A percentile compares a stretch with the other conserved stretches of the same genome.
Evolutionary conservation across 305 asterid species (phyloP).

Genomic region (Petunia hybrid): DNA sequence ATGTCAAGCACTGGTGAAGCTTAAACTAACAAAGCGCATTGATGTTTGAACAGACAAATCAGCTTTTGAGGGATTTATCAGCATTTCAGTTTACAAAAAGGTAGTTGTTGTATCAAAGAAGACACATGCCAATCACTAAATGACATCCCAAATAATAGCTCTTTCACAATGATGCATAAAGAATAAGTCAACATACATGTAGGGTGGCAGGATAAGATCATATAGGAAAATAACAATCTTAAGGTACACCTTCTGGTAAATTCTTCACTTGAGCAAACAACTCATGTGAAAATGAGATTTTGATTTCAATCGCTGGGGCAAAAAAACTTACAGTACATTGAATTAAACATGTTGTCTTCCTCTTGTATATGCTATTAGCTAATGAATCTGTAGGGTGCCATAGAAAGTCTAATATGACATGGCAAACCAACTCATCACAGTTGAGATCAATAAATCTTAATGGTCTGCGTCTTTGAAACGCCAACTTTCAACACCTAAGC

Average conservation of each 20-base stretch:
- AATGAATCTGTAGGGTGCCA: neutral
- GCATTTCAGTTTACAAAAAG: neutral
- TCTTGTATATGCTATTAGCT: neutral
- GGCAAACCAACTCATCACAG: neutral
- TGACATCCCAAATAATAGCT: constrained; percentile 1
- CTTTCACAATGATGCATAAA: constrained; percentile 15
- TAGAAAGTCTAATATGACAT: neutral
- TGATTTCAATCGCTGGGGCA: constrained; percentile 22
- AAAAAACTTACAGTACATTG: neutral
- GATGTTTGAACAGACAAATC: neutral
- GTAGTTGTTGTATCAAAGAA: neutral
- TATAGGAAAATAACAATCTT: neutral
- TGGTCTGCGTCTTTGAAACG: neutral
- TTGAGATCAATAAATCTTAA: neutral
- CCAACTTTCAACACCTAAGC: constrained; percentile 9
- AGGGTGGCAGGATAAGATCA: constrained; percentile 23
- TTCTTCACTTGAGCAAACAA: neutral
- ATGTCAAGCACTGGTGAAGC: constrained; percentile 16
- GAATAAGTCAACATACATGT: neutral
- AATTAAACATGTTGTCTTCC: neutral
- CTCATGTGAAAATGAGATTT: neutral
- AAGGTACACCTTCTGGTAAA: neutral
- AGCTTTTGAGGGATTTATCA: constrained; percentile 2
- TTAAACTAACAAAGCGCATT: neutral
- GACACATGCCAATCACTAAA: neutral